These are phyloP conservation scores for Rutstroemia sp. DNA, from an alignment of 2,329 filamentous ascomycete genomes.

Conservation along the genomic window DNA sequence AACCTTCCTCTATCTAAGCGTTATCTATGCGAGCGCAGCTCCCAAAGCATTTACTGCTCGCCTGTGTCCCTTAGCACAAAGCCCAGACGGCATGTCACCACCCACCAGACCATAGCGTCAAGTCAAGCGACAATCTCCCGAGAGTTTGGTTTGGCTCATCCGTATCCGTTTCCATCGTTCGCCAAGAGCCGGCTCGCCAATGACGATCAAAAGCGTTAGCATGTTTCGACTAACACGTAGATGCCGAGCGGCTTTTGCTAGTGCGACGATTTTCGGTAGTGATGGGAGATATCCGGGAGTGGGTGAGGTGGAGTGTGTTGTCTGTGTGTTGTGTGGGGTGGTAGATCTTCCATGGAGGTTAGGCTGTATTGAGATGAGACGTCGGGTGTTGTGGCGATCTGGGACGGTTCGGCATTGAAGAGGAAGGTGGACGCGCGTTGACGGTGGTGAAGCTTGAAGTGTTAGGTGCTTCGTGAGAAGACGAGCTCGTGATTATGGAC, in stretches of 20 bases:
- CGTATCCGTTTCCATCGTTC: not conserved
- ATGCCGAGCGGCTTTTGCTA: slow-evolving; percentile 2
- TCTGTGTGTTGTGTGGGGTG: not conserved
- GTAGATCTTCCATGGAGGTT: too few relatives aligned
- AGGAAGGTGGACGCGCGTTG: too few relatives aligned
- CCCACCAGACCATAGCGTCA: not conserved
- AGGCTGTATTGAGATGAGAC: too few relatives aligned
- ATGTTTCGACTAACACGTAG: not conserved
- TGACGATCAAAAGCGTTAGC: not conserved
- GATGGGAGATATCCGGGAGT: not conserved
- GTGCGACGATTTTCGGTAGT: not conserved
- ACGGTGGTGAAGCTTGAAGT: too few relatives aligned
- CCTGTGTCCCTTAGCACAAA: not conserved
- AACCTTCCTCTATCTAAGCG: slow-evolving; percentile 3
- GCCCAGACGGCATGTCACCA: not conserved
- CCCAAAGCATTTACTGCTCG: not conserved
- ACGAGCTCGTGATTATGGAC: too few relatives aligned
- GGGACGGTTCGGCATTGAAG: too few relatives aligned
- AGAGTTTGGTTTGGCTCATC: not conserved
- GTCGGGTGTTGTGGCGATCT: too few relatives aligned
- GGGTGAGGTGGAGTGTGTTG: not conserved
- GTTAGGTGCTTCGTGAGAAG: too few relatives aligned
- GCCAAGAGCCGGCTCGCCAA: not conserved
- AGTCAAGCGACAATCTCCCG: not conserved
- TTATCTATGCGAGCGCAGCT: slow-evolving; percentile 7